Conservation (phyloP, 2,329 filamentous ascomycete genomes). For the Aspergillus neoniger region DNA sequence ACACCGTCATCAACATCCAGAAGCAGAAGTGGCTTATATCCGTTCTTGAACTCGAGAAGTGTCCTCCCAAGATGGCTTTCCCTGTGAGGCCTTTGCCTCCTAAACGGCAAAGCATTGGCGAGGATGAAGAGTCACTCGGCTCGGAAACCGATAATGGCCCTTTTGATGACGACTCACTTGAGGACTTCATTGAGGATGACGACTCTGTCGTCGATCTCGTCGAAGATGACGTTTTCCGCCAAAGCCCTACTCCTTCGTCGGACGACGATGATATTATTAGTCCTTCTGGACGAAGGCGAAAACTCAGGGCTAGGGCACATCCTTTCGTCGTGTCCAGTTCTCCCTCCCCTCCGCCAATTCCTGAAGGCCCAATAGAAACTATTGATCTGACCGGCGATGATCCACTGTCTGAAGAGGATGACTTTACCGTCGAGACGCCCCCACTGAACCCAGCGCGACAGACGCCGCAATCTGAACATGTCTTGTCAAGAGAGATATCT, state of each 20-base stretch:
- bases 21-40: slow-evolving; percentile 47
- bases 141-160: slow-evolving; percentile 29
- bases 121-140: slow-evolving; percentile 38
- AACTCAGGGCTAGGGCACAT: slow-evolving; percentile 8
- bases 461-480: slow-evolving; percentile 11
- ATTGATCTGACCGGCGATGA: slow-evolving; percentile 40
- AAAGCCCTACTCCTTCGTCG: slow-evolving; percentile 13
- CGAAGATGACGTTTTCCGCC: neutral
- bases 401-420: slow-evolving; percentile 16
- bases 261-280: slow-evolving; percentile 29
- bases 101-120: slow-evolving; percentile 4
- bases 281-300: slow-evolving; percentile 22
- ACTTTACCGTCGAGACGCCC: slow-evolving; percentile 37
- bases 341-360: slow-evolving; percentile 7
- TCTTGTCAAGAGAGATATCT: slow-evolving; percentile 17
- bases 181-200: slow-evolving; percentile 21
- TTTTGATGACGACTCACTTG: slow-evolving; percentile 35
- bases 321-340: slow-evolving; percentile 20
- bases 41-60: slow-evolving; percentile 40
- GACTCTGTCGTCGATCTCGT: slow-evolving; percentile 34
- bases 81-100: slow-evolving; percentile 16
- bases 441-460: slow-evolving; percentile 33
- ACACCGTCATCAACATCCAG: slow-evolving; percentile 62
- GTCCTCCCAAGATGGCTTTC: slow-evolving; percentile 29
- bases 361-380: slow-evolving; percentile 16